Evolutionary conservation across 352 stramenopile genomes (phyloP), one percentile per base, ranked within the genome.

Genomic region (Phytopythium boreale): DNA sequence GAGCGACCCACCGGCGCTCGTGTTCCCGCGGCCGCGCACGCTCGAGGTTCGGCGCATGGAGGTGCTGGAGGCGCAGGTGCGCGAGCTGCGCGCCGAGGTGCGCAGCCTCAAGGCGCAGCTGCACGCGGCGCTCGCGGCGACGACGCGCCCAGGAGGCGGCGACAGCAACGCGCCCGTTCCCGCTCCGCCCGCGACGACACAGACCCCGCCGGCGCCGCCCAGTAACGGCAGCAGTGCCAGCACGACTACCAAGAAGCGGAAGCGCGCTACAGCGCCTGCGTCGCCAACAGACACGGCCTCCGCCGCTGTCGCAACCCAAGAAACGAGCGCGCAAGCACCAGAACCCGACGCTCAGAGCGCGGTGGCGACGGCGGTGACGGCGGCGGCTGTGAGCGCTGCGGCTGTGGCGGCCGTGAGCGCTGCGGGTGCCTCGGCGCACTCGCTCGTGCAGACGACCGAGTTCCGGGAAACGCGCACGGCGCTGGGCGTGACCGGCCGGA

Each of bases 71-170:
- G n/a, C 66, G 27, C 69, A 75, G 34, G 65, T 75, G n/a, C 46
- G 66, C 39, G 66, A 72, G 20, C 66, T 76, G 12, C 69, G 71
- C 29, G 39, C 68, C 17, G 69, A 76, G 62, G 69, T 76, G 34
- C 60, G 66, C 49, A 50, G 39, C 0, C 46, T 76, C 17, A 76
- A 73, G 44, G 29, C 56, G 44, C 69, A 73, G 56, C 65, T 76
- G 66, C 49, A 67, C 39, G 46, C 24, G 37, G 62, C 71, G 27
- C 52, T 76, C 14, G 26, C 36, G 11, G 37, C 15, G 34, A 4
- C 34, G 0, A 4, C 34, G 20, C 10, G 11, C n/a, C 27, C 19
- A 14, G 7, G 2, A 0, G 14, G 24, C 12, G 47, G 12, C 22
- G 10, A 4, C 12, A 17, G 46, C 46, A 9, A n/a, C 14, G 46